Evolutionary conservation across 1,284 basidiomycete species (phyloP).

Genomic region (Austroboletus niveus): DNA sequence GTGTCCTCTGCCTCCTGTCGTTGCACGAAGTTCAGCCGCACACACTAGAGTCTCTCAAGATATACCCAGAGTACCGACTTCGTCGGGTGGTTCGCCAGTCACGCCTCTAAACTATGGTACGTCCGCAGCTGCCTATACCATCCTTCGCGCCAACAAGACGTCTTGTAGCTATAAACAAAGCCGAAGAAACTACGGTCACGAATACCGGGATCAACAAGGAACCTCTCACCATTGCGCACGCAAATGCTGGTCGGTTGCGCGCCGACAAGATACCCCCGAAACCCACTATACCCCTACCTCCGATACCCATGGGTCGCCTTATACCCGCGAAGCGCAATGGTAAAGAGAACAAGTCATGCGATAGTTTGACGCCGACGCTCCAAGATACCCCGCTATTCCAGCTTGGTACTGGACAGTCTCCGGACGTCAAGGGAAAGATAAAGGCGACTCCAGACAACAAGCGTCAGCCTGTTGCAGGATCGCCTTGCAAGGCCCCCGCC

Average conservation of each 20-base stretch:
- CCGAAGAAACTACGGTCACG: neutral
- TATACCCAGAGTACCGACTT: neutral
- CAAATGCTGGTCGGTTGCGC: conserved; percentile 4
- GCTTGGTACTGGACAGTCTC: conserved; percentile 6
- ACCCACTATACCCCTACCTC: conserved; percentile 5
- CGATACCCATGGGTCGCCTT: conserved; percentile 8
- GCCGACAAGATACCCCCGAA: conserved; percentile 8
- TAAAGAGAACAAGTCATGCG: conserved; percentile 22
- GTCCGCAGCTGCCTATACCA: neutral
- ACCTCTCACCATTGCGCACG: neutral
- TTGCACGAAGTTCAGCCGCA: neutral
- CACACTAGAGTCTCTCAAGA: neutral
- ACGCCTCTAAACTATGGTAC: conserved; percentile 1
- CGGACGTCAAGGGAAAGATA: neutral
- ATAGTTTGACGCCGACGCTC: conserved; percentile 6
- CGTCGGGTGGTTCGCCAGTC: neutral
- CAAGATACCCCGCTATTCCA: conserved; percentile 1
- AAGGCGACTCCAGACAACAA: conserved; percentile 5
- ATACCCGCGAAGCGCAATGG: conserved; percentile 4
- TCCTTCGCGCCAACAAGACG: neutral
- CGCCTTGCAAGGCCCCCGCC: conserved; percentile 1
- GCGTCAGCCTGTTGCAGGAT: conserved; percentile 1
- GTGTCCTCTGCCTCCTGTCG: neutral
- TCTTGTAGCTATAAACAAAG: neutral
- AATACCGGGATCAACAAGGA: neutral